Evolutionary conservation across 768 basidiomycete genomes (phyloP), one percentile per base, ranked within the genome.

Genomic region (Hydnum rufescens): DNA sequence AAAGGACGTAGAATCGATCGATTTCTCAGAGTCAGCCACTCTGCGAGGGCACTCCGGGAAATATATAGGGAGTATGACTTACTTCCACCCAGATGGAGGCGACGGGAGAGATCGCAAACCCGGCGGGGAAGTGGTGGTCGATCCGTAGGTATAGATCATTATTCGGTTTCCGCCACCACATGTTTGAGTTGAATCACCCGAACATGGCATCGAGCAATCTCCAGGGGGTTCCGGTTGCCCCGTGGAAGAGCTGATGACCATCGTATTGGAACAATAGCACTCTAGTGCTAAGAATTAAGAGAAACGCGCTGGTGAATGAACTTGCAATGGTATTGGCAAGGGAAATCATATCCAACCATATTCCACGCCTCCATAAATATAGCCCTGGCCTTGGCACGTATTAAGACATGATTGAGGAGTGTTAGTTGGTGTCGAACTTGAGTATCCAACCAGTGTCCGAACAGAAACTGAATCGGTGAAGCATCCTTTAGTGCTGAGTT

Each of bases 321-420:
- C 13, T 13, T 8, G 13, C 13, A 28, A 1, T 13, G 44, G 13
- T 13, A 47, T 8, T 26, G 13, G 26, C 8, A 25, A 47, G n/a
- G n/a, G n/a, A n/a, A n/a, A n/a, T n/a, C n/a, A 47, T 16, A 47
- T 55, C 44, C 8, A 13, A 47, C 44, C 44, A 30, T 43, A 54
- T 32, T 57, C 55, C 5, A 46, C 18, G 5, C 55, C 55, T 19
- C 47, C 55, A 32, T 54, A 54, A 22, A 44, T 42, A 36, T 26
- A 57, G 3, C 54, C 55, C 3, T 29, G 23, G 30, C 39, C 42
- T 22, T 18, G 23, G 42, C 53, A 54, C 28, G 49, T 26, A 4
- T 19, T 42, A 8, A 39, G 19, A 52, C 53, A 54, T 2, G 31
- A 16, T 23, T n/a, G 13, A 2, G 16, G 31, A 18, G 53, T 52